Percentiles rank a stretch among this genome's conserved stretches.
Evolutionary conservation across 2,329 filamentous ascomycete genomes (phyloP).

Genomic region (Elsinoe ampelina): DNA sequence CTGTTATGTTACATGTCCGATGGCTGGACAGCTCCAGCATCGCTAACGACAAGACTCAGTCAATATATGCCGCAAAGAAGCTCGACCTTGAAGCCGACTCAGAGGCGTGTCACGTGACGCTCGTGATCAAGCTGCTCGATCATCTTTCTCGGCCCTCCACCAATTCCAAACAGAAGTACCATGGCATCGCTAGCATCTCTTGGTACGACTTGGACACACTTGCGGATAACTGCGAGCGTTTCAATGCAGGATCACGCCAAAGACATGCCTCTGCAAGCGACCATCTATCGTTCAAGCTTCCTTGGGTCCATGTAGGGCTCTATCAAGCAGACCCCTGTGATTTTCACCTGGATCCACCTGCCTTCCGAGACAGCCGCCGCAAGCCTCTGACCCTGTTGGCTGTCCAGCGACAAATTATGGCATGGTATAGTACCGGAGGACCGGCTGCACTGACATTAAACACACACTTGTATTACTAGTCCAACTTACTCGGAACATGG

Average conservation of each 20-base stretch:
- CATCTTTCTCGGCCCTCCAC: too few relatives aligned
- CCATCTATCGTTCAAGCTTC: not conserved
- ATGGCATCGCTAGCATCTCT: not conserved
- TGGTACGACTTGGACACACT: not conserved
- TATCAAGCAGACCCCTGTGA: not conserved
- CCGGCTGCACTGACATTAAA: too few relatives aligned
- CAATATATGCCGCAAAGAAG: not conserved
- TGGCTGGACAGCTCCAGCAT: too few relatives aligned
- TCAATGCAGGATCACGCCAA: too few relatives aligned
- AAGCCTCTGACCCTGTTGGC: not conserved
- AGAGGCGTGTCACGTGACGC: not conserved
- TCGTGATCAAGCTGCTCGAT: not conserved
- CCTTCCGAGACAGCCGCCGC: too few relatives aligned
- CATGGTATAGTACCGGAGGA: too few relatives aligned
- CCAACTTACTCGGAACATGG: too few relatives aligned
- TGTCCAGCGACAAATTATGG: not conserved
- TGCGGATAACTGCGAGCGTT: too few relatives aligned
- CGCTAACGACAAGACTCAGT: not conserved
- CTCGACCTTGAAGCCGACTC: not conserved
- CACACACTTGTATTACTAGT: too few relatives aligned
- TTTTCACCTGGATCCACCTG: not conserved
- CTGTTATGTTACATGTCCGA: too few relatives aligned
- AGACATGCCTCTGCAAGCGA: too few relatives aligned
- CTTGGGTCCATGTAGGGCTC: not conserved
- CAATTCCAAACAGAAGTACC: too few relatives aligned